Evolutionary conservation across 225 moss, liverwort and hornwort species (phyloP).

Genomic region (Climacium dendroides): DNA sequence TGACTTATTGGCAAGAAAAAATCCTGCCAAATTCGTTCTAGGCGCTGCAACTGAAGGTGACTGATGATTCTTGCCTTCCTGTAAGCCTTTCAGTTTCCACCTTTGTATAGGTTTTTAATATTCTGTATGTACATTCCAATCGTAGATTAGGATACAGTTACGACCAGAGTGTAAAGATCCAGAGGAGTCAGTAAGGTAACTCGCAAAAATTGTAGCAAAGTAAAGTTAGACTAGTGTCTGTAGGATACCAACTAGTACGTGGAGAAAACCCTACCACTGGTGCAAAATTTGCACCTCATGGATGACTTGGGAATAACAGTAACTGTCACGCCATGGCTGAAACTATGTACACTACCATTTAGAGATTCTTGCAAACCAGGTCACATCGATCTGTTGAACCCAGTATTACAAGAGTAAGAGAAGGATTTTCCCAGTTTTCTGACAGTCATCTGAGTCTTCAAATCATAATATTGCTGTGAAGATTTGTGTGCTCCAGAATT

Average conservation of each 20-base stretch:
- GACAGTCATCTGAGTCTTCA: background rate
- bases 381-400: background rate
- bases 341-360: slow-evolving; percentile 5
- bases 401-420: background rate
- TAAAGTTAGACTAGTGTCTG: background rate
- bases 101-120: background rate
- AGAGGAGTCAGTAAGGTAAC: background rate
- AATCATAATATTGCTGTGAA: background rate
- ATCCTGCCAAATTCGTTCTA: background rate
- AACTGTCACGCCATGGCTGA: background rate
- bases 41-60: background rate
- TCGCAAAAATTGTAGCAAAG: background rate
- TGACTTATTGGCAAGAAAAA: background rate
- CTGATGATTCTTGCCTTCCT: background rate
- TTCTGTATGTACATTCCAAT: background rate
- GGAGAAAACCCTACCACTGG: background rate
- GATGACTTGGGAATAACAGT: background rate
- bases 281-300: slow-evolving; percentile 8
- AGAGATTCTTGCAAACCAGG: background rate
- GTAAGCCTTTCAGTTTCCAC: background rate
- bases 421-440: background rate
- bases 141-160: background rate
- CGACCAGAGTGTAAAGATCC: slow-evolving; percentile 13
- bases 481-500: background rate
- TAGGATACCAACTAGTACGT: background rate